phyloP scores from a whole-genome alignment of 2,329 filamentous ascomycete genomes.

The Pseudohalonectria lignicola region DNA sequence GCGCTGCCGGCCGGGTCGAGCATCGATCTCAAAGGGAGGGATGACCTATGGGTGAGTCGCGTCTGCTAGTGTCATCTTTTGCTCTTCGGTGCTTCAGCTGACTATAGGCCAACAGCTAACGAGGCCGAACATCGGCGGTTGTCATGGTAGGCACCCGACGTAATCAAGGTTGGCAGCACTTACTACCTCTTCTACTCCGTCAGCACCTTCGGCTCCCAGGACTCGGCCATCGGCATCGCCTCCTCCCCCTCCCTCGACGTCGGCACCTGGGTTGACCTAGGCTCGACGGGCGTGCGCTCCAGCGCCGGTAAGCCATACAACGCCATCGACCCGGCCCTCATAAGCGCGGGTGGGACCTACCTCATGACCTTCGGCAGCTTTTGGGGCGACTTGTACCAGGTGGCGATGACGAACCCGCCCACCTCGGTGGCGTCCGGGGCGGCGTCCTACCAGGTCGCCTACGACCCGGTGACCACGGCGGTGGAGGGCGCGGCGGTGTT shows the following conservation, averaged over 20 bases:
- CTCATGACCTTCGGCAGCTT: slow-evolving; percentile 57
- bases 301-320: slow-evolving; percentile 35
- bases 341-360: slow-evolving; percentile 30
- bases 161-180: slow-evolving; percentile 39
- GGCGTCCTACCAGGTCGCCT: slow-evolving; percentile 27
- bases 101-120: too few species aligned
- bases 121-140: too few species aligned
- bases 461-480: slow-evolving; percentile 13
- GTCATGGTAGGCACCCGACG: slow-evolving; percentile 47
- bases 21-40: slow-evolving; percentile 23
- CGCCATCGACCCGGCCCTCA: slow-evolving; percentile 48
- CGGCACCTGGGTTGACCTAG: slow-evolving; percentile 52
- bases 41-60: slow-evolving; percentile 25
- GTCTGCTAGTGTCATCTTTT: too few species aligned
- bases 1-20: slow-evolving; percentile 23
- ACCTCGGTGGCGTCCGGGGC: slow-evolving; percentile 13
- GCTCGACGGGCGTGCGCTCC: slow-evolving; percentile 39
- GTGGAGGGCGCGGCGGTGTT: slow-evolving; percentile 47
- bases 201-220: slow-evolving; percentile 46
- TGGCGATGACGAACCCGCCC: slow-evolving; percentile 28
- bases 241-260: slow-evolving; percentile 33
- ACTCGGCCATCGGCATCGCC: slow-evolving; percentile 47
- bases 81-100: too few species aligned
- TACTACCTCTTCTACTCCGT: slow-evolving; percentile 60
- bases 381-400: slow-evolving; percentile 55